These are phyloP conservation scores for Epichloe glyceriae DNA, from an alignment of 2,329 filamentous ascomycete species.

Conservation along the genomic window DNA sequence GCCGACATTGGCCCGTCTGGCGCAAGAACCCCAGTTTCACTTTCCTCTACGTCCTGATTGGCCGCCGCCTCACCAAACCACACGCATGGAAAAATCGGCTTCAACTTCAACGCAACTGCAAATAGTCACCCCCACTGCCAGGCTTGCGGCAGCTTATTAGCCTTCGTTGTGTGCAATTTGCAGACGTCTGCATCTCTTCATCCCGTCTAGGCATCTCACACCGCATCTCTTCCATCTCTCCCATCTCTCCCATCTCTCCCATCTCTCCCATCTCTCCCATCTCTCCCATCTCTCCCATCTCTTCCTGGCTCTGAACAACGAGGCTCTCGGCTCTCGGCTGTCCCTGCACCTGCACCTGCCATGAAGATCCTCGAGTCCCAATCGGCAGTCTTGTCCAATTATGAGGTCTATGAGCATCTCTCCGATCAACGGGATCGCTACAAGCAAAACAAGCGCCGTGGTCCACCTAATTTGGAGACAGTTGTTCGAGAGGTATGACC, in stretches of 20 bases:
- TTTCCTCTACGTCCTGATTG: slow-evolving; percentile 1
- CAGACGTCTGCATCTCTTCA: not conserved
- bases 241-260: no score
- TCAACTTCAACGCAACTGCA: not conserved
- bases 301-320: not conserved
- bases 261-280: no score
- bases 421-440: slow-evolving; percentile 40
- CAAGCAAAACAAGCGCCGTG: slow-evolving; percentile 35
- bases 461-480: slow-evolving; percentile 45
- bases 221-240: not conserved
- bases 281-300: not conserved
- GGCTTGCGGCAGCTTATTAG: not conserved
- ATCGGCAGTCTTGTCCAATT: slow-evolving; percentile 57
- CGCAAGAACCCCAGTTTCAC: no score
- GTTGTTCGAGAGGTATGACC: slow-evolving; percentile 48
- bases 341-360: not conserved
- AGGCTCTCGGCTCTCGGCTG: not conserved
- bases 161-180: not conserved
- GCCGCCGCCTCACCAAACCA: not conserved
- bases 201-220: not conserved
- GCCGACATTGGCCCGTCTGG: no score
- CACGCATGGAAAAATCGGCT: not conserved
- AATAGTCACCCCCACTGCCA: not conserved
- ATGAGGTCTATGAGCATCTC: slow-evolving; percentile 58
- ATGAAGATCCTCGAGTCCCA: slow-evolving; percentile 65